phyloP scores from a whole-genome alignment of 2,329 filamentous ascomycete species.

The Botrytis squamosa region DNA sequence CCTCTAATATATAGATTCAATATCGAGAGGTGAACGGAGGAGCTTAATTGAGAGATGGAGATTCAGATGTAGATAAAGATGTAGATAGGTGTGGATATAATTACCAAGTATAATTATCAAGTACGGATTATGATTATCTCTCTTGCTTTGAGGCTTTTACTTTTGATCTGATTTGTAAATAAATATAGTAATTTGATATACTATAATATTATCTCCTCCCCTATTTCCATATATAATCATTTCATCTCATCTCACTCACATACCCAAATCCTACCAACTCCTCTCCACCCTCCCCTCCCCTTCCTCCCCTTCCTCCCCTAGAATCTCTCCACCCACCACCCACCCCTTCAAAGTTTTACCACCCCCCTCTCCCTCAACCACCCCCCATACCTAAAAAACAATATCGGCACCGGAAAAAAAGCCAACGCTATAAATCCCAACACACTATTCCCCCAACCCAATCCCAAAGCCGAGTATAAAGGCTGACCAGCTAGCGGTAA shows the following conservation, averaged over 20 bases:
- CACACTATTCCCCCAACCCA: constrained; percentile 15
- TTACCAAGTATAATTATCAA: too few species aligned
- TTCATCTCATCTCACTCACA: neutral
- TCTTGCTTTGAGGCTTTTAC: too few species aligned
- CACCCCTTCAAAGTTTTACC: neutral
- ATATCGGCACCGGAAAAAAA: constrained; percentile 4
- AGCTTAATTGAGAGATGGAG: too few species aligned
- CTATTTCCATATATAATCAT: neutral
- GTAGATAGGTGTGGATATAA: neutral
- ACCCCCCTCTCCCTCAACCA: constrained; percentile 1
- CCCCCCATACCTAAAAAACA: neutral
- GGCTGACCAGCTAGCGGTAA: neutral
- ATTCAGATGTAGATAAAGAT: neutral
- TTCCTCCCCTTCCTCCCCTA: neutral
- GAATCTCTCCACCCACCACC: neutral
- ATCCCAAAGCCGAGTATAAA: neutral
- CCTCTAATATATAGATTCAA: too few species aligned
- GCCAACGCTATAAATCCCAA: neutral
- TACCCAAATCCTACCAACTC: neutral
- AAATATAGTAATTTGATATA: too few species aligned
- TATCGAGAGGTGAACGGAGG: rapidly evolving
- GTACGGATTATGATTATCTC: too few species aligned
- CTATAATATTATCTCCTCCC: too few species aligned
- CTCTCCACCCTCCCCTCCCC: neutral
- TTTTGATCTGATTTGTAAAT: too few species aligned